phyloP scores from a whole-genome alignment of 2,329 filamentous ascomycete genomes.

The Aspergillus phoenicis region DNA sequence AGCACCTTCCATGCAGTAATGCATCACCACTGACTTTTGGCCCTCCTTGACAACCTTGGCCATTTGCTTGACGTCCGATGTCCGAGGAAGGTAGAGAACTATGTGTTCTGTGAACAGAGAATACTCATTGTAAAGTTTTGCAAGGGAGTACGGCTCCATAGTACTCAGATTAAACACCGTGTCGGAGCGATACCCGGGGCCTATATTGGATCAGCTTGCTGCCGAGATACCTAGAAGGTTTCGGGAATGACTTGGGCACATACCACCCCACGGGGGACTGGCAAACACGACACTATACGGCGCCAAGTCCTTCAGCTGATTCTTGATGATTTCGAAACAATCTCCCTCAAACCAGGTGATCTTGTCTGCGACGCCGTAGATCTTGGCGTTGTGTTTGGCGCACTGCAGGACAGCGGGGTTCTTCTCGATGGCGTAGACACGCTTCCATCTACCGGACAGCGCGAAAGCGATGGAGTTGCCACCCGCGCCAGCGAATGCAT shows the following conservation, averaged over 20 bases:
- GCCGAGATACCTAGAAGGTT: neutral
- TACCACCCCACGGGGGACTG: slow-evolving; percentile 75
- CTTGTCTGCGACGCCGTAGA: slow-evolving; percentile 76
- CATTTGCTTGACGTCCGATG: slow-evolving; percentile 78
- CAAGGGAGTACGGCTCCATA: slow-evolving; percentile 85
- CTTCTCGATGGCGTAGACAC: slow-evolving; percentile 85
- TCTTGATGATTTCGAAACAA: slow-evolving; percentile 72
- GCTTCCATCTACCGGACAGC: slow-evolving; percentile 73
- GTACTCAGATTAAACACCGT: slow-evolving; percentile 78
- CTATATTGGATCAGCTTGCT: slow-evolving; percentile 37
- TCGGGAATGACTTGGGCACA: slow-evolving; percentile 21
- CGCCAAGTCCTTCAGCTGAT: slow-evolving; percentile 51
- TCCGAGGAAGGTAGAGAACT: slow-evolving; percentile 82
- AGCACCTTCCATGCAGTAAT: slow-evolving; percentile 88
- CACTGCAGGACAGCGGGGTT: slow-evolving; percentile 79
- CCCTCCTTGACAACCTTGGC: slow-evolving; percentile 55
- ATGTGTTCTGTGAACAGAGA: slow-evolving; percentile 54
- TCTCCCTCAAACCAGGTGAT: slow-evolving; percentile 89
- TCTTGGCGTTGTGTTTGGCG: slow-evolving; percentile 84
- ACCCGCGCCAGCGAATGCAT: slow-evolving; percentile 88
- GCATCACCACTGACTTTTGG: slow-evolving; percentile 71
- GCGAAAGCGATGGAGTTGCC: slow-evolving; percentile 97
- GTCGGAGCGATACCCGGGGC: slow-evolving; percentile 63
- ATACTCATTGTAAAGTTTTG: slow-evolving; percentile 65
- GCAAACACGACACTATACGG: slow-evolving; percentile 66